Evolutionary conservation across 2,329 filamentous ascomycete genomes (phyloP).

Genomic region (Coniosporium tulheliwenetii): DNA sequence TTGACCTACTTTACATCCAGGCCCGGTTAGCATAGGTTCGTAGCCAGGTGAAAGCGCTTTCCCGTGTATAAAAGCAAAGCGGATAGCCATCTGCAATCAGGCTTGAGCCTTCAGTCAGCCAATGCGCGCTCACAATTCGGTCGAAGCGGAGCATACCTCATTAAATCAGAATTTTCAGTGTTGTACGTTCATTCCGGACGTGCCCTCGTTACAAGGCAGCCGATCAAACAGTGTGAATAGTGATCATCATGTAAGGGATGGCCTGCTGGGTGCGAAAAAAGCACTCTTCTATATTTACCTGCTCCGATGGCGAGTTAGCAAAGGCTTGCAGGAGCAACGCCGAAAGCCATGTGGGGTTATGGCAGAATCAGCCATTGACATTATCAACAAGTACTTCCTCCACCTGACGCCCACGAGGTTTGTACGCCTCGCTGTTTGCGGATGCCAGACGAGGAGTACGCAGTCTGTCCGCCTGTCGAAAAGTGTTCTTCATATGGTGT

Average conservation of each 20-base stretch:
- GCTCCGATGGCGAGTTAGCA: background rate
- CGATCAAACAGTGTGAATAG: constrained; percentile 60
- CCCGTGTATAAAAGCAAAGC: too few species aligned
- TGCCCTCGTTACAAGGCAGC: constrained; percentile 30
- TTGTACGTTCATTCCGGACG: constrained; percentile 40
- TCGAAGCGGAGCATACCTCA: constrained; percentile 31
- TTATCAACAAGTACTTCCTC: constrained; percentile 50
- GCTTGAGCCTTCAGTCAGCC: constrained; percentile 1
- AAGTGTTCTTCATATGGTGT: constrained; percentile 41
- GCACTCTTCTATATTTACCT: background rate
- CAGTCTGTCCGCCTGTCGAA: constrained; percentile 55
- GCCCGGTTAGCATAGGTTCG: too few species aligned
- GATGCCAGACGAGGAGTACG: constrained; percentile 34
- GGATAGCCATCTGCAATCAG: constrained; percentile 2
- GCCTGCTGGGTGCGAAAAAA: constrained; percentile 19
- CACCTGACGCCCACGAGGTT: constrained; percentile 41
- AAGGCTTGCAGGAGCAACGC: background rate
- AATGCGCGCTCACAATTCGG: background rate
- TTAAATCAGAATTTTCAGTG: constrained; percentile 59
- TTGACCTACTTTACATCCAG: too few species aligned
- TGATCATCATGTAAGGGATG: constrained; percentile 43
- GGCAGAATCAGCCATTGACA: constrained; percentile 44
- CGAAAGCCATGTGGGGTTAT: constrained; percentile 2
- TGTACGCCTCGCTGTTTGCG: constrained; percentile 44
- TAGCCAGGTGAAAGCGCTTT: too few species aligned